Evolutionary conservation across 192 early-diverging fungal genomes (phyloP).

Genomic region (Coemansia sp.): DNA sequence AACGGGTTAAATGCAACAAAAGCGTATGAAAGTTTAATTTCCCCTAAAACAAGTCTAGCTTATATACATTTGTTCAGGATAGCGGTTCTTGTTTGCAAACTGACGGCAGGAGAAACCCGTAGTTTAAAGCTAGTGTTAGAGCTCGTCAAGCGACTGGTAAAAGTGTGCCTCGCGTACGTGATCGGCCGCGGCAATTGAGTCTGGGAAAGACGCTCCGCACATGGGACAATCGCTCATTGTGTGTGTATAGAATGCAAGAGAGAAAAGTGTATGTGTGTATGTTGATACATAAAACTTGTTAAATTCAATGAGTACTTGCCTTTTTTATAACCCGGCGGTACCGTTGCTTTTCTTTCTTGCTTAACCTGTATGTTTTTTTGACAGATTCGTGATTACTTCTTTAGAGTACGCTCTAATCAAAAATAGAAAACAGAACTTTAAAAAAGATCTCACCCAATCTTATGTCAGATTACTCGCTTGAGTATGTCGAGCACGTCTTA

Average conservation of each 20-base stretch:
- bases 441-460: too few relatives aligned
- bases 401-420: too few relatives aligned
- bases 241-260: background rate
- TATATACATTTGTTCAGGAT: background rate
- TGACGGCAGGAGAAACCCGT: too few relatives aligned
- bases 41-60: too few relatives aligned
- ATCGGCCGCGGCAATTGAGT: background rate
- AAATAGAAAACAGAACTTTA: too few relatives aligned
- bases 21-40: too few relatives aligned
- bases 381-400: too few relatives aligned
- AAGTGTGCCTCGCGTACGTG: background rate
- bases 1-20: too few relatives aligned
- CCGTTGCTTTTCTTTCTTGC: background rate
- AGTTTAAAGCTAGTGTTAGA: too few relatives aligned
- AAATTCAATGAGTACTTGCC: background rate
- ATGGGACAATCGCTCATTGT: background rate
- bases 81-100: background rate
- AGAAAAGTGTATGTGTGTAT: background rate
- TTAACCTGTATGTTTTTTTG: background rate
- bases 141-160: background rate
- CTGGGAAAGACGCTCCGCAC: background rate
- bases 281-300: background rate
- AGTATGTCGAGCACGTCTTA: too few relatives aligned
- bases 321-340: background rate
- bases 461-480: too few relatives aligned